Evolutionary conservation across 2,329 filamentous ascomycete species (phyloP).

Genomic region (Rutstroemia sp.): DNA sequence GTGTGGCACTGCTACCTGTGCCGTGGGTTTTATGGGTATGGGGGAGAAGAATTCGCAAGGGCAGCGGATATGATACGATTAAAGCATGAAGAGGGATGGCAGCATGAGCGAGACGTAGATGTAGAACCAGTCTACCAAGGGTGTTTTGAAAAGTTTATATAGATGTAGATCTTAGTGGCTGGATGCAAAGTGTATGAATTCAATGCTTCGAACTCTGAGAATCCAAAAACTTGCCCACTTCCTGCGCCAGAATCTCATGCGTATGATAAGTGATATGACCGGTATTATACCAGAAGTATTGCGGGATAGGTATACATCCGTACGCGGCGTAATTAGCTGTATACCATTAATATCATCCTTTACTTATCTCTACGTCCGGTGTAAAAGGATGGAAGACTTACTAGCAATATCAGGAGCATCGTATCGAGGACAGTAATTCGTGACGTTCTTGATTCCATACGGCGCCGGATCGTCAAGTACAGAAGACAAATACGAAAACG

Average conservation of each 20-base stretch:
- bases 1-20: conserved; percentile 40
- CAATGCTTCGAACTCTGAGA: not conserved
- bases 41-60: conserved; percentile 27
- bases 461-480: conserved; percentile 35
- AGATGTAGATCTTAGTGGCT: too few relatives aligned
- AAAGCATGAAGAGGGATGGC: not conserved
- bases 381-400: not conserved
- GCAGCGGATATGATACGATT: conserved; percentile 26
- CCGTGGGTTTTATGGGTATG: conserved; percentile 47
- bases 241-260: conserved; percentile 33
- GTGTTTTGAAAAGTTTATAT: too few relatives aligned
- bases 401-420: conserved; percentile 38
- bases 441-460: conserved; percentile 40
- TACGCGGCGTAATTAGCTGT: conserved; percentile 35
- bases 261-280: conserved; percentile 39
- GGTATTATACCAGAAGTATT: conserved; percentile 42
- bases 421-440: conserved; percentile 37
- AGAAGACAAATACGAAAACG: conserved; percentile 34
- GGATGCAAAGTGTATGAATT: too few relatives aligned
- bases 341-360: not conserved
- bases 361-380: not conserved
- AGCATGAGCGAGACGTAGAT: too few relatives aligned
- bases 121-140: too few relatives aligned
- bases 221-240: conserved; percentile 19
- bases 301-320: conserved; percentile 36